Conservation (phyloP, 164 flowering plant genomes). For the Kingdonia uniflora region DNA sequence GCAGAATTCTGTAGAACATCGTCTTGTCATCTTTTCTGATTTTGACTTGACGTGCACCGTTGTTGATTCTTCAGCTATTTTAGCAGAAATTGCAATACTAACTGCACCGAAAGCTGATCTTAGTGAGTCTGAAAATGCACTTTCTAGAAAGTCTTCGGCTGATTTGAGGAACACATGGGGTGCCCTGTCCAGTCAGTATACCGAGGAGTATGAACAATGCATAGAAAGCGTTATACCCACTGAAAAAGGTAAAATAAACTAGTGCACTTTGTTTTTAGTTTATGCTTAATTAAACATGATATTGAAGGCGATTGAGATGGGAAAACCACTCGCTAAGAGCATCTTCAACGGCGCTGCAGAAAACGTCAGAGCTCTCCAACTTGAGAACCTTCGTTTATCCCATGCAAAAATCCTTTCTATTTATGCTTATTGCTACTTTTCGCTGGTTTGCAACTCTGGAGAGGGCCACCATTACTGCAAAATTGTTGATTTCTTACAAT, state of each 20-base stretch:
- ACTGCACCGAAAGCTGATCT: slow-evolving; percentile 73
- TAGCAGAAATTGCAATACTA: slow-evolving; percentile 89
- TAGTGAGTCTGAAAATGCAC: slow-evolving; percentile 27
- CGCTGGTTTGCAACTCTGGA: too few relatives aligned
- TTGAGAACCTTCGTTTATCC: too few relatives aligned
- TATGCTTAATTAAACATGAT: too few relatives aligned
- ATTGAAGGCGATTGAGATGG: too few relatives aligned
- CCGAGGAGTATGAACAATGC: slow-evolving; percentile 89
- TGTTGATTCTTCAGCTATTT: slow-evolving; percentile 91
- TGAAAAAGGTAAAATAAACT: slow-evolving; percentile 36
- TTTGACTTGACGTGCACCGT: slow-evolving; percentile 94
- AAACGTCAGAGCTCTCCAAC: too few relatives aligned
- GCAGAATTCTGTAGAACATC: slow-evolving; percentile 36
- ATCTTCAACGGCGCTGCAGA: too few relatives aligned
- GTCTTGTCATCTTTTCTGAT: slow-evolving; percentile 71
- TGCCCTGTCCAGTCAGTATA: slow-evolving; percentile 59
- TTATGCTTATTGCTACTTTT: too few relatives aligned
- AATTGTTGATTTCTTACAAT: too few relatives aligned
- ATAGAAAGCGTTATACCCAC: slow-evolving; percentile 53
- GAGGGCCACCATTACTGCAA: too few relatives aligned
- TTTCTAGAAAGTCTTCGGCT: slow-evolving; percentile 55
- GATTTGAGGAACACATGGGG: slow-evolving; percentile 79
- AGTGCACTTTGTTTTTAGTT: not conserved
- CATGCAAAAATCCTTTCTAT: too few relatives aligned
- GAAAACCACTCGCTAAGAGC: too few relatives aligned